Conservation (phyloP, 495 filamentous ascomycete species). For the Trichoderma reesei region DNA sequence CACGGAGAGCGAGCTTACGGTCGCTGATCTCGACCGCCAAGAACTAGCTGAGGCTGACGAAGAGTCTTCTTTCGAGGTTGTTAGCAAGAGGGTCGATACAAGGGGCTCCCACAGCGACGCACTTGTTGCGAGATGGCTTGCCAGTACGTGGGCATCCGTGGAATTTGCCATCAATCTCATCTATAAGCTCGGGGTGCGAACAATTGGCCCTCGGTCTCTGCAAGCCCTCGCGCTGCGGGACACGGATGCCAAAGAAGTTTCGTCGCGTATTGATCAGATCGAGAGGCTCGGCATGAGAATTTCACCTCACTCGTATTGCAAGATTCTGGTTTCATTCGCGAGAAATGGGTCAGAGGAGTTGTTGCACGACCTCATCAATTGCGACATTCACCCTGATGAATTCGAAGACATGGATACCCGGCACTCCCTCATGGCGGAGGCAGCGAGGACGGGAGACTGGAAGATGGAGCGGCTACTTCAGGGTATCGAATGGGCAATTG, state of each 20-base stretch:
- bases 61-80: background rate
- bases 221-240: conserved; percentile 60
- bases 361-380: conserved; percentile 49
- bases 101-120: conserved; percentile 41
- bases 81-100: conserved; percentile 2
- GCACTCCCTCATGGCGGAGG: conserved; percentile 26
- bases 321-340: conserved; percentile 49
- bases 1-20: background rate
- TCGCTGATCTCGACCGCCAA: background rate
- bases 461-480: conserved; percentile 22
- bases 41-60: background rate
- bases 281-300: conserved; percentile 48
- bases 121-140: conserved; percentile 62
- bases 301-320: conserved; percentile 47
- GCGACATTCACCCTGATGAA: conserved; percentile 67
- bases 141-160: conserved; percentile 55
- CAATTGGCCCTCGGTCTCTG: conserved; percentile 62
- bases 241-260: conserved; percentile 40
- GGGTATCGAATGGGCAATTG: conserved; percentile 18
- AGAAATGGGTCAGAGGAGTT: conserved; percentile 42
- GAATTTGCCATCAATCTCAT: conserved; percentile 55
- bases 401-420: conserved; percentile 55
- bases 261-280: conserved; percentile 46
- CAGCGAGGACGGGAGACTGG: conserved; percentile 21
- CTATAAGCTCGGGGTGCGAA: conserved; percentile 51